Evolutionary conservation across 805 yeast species (phyloP).

Genomic region (Wickerhamomyces alni): DNA sequence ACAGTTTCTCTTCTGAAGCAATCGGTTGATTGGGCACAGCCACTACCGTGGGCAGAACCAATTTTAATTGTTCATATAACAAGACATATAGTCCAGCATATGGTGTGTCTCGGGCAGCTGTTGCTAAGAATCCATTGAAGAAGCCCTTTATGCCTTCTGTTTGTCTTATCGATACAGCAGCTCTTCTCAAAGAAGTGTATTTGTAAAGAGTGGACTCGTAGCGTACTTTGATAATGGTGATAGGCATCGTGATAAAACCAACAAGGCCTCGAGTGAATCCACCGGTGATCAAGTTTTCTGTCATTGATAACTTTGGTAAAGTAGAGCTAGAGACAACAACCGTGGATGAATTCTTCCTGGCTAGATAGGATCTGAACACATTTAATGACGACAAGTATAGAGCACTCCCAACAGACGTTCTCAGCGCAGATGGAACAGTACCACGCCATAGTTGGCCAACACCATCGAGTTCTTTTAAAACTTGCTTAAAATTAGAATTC

Average conservation of each 20-base stretch:
- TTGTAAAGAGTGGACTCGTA: constrained; percentile 77
- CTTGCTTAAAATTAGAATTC: constrained; percentile 25
- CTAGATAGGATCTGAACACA: constrained; percentile 38
- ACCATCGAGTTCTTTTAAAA: constrained; percentile 34
- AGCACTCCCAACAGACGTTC: constrained; percentile 90
- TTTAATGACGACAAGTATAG: constrained; percentile 74
- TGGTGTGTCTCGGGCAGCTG: constrained; percentile 88
- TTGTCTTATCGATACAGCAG: constrained; percentile 48
- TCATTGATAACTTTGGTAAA: constrained; percentile 66
- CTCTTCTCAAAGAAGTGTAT: constrained; percentile 59
- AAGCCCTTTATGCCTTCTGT: constrained; percentile 60
- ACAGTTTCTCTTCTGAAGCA: constrained; percentile 9
- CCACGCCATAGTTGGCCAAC: constrained; percentile 78
- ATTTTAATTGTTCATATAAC: constrained; percentile 74
- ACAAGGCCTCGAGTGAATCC: constrained; percentile 73
- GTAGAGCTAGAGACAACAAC: constrained; percentile 26
- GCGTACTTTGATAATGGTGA: constrained; percentile 84
- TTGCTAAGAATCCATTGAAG: constrained; percentile 83
- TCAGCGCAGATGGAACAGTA: constrained; percentile 79
- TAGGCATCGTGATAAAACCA: constrained; percentile 90
- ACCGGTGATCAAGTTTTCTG: constrained; percentile 71
- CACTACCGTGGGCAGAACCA: constrained; percentile 37
- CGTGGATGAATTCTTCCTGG: constrained; percentile 31
- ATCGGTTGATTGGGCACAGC: constrained; percentile 12
- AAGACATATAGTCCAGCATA: constrained; percentile 91